These are phyloP conservation scores for Cryptosporidium muris DNA, from an alignment of 169 alveolate genomes.

Conservation along the genomic window DNA sequence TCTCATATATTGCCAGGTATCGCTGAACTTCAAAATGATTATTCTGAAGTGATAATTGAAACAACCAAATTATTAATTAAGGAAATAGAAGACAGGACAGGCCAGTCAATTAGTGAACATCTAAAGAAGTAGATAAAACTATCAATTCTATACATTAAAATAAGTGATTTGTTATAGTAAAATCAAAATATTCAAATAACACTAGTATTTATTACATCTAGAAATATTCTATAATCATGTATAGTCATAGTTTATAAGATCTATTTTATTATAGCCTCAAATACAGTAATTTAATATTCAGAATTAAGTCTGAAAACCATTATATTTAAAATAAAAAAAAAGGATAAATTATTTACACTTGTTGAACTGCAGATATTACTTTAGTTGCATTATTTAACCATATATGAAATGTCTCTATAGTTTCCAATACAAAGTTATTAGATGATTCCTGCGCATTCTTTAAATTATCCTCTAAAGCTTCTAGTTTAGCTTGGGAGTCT, in stretches of 20 bases:
- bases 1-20: conserved; percentile 39
- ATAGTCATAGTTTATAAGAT: too few relatives aligned
- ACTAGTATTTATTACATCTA: not conserved
- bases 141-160: not conserved
- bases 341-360: not conserved
- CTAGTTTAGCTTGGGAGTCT: conserved; percentile 6
- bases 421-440: conserved; percentile 21
- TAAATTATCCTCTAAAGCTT: conserved; percentile 27
- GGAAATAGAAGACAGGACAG: conserved; percentile 63
- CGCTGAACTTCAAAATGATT: conserved; percentile 35
- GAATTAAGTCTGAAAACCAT: not conserved
- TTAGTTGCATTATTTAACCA: conserved; percentile 59
- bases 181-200: not conserved
- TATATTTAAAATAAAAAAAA: not conserved
- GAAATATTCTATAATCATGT: too few relatives aligned
- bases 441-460: conserved; percentile 48
- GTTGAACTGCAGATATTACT: conserved; percentile 39
- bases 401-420: conserved; percentile 46
- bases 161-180: not conserved
- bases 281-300: not conserved
- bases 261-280: not conserved
- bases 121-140: conserved; percentile 1
- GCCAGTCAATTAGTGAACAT: conserved; percentile 24
- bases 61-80: conserved; percentile 23
- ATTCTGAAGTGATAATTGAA: conserved; percentile 36